These are phyloP conservation scores for Coelomomyces lativittatus DNA, from an alignment of 371 early-diverging fungal genomes.

Conservation along the genomic window DNA sequence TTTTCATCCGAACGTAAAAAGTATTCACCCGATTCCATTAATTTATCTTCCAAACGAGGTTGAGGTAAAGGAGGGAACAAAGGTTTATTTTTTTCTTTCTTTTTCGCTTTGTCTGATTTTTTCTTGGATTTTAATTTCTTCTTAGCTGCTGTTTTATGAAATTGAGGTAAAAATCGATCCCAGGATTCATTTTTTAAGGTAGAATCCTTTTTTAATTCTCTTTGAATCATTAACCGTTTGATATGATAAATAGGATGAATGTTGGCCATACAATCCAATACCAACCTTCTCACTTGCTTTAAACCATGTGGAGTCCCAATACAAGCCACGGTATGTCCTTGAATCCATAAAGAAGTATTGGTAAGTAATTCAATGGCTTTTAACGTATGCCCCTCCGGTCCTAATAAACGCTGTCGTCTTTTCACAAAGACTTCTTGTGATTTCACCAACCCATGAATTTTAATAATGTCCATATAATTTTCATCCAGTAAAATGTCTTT, in stretches of 20 bases:
- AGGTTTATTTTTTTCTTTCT: slow-evolving; percentile 55
- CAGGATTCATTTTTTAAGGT: slow-evolving; percentile 86
- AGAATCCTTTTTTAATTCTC: slow-evolving; percentile 91
- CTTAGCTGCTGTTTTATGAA: slow-evolving; percentile 90
- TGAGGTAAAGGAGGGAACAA: slow-evolving; percentile 78
- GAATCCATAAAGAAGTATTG: slow-evolving; percentile 86
- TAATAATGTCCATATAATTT: slow-evolving; percentile 86
- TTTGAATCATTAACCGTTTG: slow-evolving; percentile 97
- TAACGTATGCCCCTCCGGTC: slow-evolving; percentile 92
- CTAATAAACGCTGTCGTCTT: slow-evolving; percentile 88
- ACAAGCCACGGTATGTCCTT: slow-evolving; percentile 89
- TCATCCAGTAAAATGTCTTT: slow-evolving; percentile 84
- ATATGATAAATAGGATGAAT: slow-evolving; percentile 99
- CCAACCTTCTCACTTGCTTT: slow-evolving; percentile 74
- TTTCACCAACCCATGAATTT: slow-evolving; percentile 79
- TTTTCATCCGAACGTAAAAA: slow-evolving; percentile 60
- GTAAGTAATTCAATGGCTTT: slow-evolving; percentile 97
- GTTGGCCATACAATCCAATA: slow-evolving; percentile 95
- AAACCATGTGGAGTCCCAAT: slow-evolving; percentile 88
- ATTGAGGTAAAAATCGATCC: slow-evolving; percentile 96
- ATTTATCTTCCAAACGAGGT: slow-evolving; percentile 78
- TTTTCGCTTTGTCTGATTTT: slow-evolving; percentile 33
- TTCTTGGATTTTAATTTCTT: slow-evolving; percentile 54
- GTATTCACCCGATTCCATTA: slow-evolving; percentile 88
- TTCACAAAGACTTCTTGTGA: slow-evolving; percentile 96